Base-by-base conservation (phyloP, 176 grass and related monocot genomes). In the Cymbopogon citratus region DNA sequence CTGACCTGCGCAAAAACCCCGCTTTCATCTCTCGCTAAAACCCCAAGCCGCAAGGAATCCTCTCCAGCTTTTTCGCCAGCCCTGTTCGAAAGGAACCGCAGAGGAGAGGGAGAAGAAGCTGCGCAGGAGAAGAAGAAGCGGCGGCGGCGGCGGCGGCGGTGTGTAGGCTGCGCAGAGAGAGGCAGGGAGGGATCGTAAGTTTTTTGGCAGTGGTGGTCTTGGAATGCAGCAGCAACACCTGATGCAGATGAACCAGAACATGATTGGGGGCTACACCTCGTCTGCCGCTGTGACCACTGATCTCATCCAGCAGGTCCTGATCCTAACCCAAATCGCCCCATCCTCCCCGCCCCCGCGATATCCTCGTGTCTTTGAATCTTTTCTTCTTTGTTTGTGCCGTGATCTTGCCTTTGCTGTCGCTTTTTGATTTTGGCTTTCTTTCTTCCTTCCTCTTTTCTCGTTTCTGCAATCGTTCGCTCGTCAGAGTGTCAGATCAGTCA, bases 181-280 rank as follows among this genome's bases (percentile, higher is more conserved):
- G 19, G 80, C 77, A 80, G 71, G 77, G 35, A 29, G 36, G 63
- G 18, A 64, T 12, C 65, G 56, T 51, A 65, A 84, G 70, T 29
- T 80, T 80, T 80, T 51, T 87, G 82, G 59, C 72, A 56, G 62
- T 36, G 52, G 43, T 11, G 64, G 70, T 68, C 33, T 69, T 80
- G 83, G 78, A 84, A 92, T 92, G 90, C 90, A 92, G 85, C 90
- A 91, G 86, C 93, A 96, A 81, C 90, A 92, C 89, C 88, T 96
- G 83, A 92, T 96, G 93, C 93, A 96, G 90, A 92, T 96, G 93
- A 96, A 96, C 93, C 93, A 92, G 90, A 79, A 66, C 75, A 91
- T 96, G 90, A 96, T 96, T 83, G 93, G 93, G 80, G 88, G 93
- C 70, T 96, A 92, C 80, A 88, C 88, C 66, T 89, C 93, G 45